These are phyloP conservation scores for Ophiostoma perfectum DNA, from an alignment of 2,329 filamentous ascomycete species.

Conservation along the genomic window DNA sequence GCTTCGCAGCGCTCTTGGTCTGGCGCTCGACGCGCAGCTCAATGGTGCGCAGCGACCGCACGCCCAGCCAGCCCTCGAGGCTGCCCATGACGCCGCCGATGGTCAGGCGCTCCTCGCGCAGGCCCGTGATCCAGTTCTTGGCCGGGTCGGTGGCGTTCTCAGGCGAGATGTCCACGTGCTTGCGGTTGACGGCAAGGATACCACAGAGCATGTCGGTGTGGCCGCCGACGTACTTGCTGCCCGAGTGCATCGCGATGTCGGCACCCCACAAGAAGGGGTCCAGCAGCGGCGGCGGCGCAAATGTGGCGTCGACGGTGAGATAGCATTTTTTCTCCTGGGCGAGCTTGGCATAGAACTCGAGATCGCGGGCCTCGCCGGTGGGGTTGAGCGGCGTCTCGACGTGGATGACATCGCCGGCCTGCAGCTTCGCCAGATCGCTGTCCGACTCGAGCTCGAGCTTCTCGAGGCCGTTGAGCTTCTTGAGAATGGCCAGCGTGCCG, in stretches of 20 bases:
- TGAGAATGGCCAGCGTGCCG: conserved; percentile 68
- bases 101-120: conserved; percentile 66
- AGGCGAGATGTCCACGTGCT: conserved; percentile 20
- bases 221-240: conserved; percentile 92
- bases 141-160: conserved; percentile 35
- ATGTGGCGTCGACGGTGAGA: conserved; percentile 83
- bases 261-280: conserved; percentile 78
- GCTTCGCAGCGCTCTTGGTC: conserved; percentile 59
- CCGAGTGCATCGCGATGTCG: conserved; percentile 85
- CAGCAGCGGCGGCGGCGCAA: conserved; percentile 82
- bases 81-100: conserved; percentile 82
- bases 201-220: conserved; percentile 93
- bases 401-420: conserved; percentile 77
- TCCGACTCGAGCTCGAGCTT: conserved; percentile 59
- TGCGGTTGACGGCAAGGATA: conserved; percentile 61
- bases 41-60: conserved; percentile 78
- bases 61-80: conserved; percentile 86
- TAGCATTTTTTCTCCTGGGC: conserved; percentile 69
- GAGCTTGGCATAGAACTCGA: conserved; percentile 63
- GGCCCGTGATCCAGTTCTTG: conserved; percentile 52
- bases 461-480: conserved; percentile 68
- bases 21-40: conserved; percentile 77
- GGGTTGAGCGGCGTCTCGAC: conserved; percentile 94
- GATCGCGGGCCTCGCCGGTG: conserved; percentile 70
- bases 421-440: conserved; percentile 51